Conservation (phyloP, 192 early-diverging fungal species). For the Backusella tuberculispora region DNA sequence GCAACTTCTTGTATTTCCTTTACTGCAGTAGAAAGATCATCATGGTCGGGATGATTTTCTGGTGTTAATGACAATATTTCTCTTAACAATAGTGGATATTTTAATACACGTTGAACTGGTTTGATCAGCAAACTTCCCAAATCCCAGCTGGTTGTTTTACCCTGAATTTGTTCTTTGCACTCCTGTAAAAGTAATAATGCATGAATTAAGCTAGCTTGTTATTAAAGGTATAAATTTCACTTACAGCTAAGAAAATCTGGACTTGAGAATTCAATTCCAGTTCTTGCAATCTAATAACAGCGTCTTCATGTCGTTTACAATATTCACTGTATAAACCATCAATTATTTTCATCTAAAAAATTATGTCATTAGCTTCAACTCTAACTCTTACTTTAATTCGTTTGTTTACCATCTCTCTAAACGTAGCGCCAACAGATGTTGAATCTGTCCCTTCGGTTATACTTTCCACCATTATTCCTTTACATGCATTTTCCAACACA, state of each 20-base stretch:
- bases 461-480: conserved; percentile 11
- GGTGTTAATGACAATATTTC: conserved; percentile 46
- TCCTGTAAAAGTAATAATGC: conserved; percentile 16
- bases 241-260: conserved; percentile 41
- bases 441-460: neutral
- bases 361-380: neutral
- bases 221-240: neutral
- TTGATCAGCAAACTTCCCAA: conserved; percentile 88
- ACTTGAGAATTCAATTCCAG: conserved; percentile 44
- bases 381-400: conserved; percentile 18
- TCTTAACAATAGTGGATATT: conserved; percentile 83
- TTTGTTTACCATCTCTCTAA: conserved; percentile 49
- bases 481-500: conserved; percentile 60
- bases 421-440: conserved; percentile 50
- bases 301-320: conserved; percentile 74
- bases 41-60: conserved; percentile 57
- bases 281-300: conserved; percentile 65
- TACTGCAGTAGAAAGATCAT: conserved; percentile 48
- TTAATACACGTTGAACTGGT: conserved; percentile 91
- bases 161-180: conserved; percentile 63
- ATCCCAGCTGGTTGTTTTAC: conserved; percentile 87
- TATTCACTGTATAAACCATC: conserved; percentile 62
- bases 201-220: conserved; percentile 1
- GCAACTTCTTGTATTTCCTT: conserved; percentile 65
- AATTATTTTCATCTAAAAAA: neutral